Evolutionary conservation across 495 filamentous ascomycete genomes (phyloP), one percentile per base, ranked within the genome.

Genomic region (Hypoxylon lienhwacheense): DNA sequence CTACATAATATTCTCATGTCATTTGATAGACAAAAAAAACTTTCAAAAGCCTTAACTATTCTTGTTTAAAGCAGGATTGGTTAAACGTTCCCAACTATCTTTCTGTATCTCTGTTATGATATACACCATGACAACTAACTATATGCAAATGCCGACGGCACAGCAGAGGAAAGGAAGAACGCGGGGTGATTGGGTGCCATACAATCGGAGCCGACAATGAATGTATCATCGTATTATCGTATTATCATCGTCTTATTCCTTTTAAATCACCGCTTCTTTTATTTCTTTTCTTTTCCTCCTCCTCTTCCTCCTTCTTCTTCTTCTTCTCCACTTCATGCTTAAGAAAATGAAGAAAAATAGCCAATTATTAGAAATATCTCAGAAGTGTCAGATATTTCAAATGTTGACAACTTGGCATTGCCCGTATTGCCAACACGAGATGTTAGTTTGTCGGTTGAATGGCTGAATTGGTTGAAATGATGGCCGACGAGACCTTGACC

Each of bases 111-210:
- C n/a, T 29, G n/a, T 28, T 14, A 7, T 22, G 21, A 45, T 31
- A 15, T n/a, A 34, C 47, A 37, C 37, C 21, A 21, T 32, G 33
- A 19, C 24, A 16, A 41, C 47, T 45, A 16, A 19, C 31, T 43
- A 34, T 34, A 31, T 48, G 43, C 50, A 35, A 44, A 37, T 21
- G 40, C 42, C 11, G 51, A 54, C 39, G 36, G 47, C 36, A 44
- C 48, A 46, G 57, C 50, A 41, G 46, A 28, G 21, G 11, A 14
- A 28, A 48, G 28, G 46, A n/a, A 11, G 17, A n/a, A 15, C 28
- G 41, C 25, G 35, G 46, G 29, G 41, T 61, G 51, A 61, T 61
- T 61, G 57, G 57, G 52, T 61, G 40, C 57, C 57, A 14, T 61
- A 42, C 55, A 47, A 36, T 55, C 57, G 57, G 57, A 47, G 57